Evolutionary conservation across 768 basidiomycete species (phyloP).

Genomic region (Mycena albidolilacea): DNA sequence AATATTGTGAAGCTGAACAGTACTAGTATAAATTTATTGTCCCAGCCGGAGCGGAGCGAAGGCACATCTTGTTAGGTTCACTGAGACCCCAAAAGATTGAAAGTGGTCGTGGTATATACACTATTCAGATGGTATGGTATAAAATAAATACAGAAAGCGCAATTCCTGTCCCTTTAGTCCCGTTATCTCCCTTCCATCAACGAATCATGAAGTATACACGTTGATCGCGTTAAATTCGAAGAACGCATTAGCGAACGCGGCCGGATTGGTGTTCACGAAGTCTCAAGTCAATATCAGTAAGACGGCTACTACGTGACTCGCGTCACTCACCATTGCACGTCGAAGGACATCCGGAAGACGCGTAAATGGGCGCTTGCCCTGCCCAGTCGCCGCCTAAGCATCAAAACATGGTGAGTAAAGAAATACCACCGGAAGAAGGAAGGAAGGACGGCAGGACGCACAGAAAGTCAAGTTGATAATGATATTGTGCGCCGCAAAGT

Average conservation of each 20-base stretch:
- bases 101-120: too few species aligned
- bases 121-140: too few species aligned
- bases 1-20: too few species aligned
- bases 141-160: too few species aligned
- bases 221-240: too few species aligned
- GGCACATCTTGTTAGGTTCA: too few species aligned
- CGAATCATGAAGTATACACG: background rate
- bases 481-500: conserved; percentile 71
- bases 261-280: conserved; percentile 74
- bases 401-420: background rate
- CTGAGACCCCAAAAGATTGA: too few species aligned
- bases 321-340: conserved; percentile 66
- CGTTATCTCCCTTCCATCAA: too few species aligned
- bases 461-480: conserved; percentile 72
- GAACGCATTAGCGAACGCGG: conserved; percentile 70
- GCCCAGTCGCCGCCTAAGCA: conserved; percentile 70
- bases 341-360: conserved; percentile 65
- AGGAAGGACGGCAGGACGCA: conserved; percentile 29
- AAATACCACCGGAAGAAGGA: background rate
- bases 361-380: conserved; percentile 55
- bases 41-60: too few species aligned
- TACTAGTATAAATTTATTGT: too few species aligned
- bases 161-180: too few species aligned
- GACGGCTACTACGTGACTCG: too few species aligned
- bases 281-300: conserved; percentile 49